Evolutionary conservation across 495 filamentous ascomycete genomes (phyloP), one percentile per base, ranked within the genome.

Genomic region (Talaromyces liani): DNA sequence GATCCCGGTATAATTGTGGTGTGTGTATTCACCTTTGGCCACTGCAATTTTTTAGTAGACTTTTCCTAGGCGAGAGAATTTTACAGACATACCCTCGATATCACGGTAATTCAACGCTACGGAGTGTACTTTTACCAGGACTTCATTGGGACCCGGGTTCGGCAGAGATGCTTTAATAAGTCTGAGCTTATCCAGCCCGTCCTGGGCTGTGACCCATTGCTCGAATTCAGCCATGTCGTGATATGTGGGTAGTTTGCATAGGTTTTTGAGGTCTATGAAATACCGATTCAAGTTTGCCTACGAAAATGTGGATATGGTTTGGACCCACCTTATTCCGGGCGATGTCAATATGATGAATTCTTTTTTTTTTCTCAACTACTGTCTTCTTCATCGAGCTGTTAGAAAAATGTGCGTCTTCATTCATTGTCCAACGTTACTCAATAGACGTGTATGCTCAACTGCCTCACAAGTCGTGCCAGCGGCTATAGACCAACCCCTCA

Each of bases 21-120:
- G 82, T 63, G 70, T 82, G 70, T 85, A 87, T 59, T 83, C 73
- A 61, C 84, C 84, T 66, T 79, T 83, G 61, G 72, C 73, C 1
- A 86, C 84, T 84, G 14, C 7, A 6, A 7, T 36, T 20, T 2
- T 58, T 2, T 14, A 57, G 33, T 20, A 61, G 41, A n/a, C 14
- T 20, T 18, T 7, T 6, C n/a, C 34, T 1, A 47, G 6, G 16
- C 41, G 7, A 20, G n/a, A 14, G 1, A 2, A 5, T 10, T 51
- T 39, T 49, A 31, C 34, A 55, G 12, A 6, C 14, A 16, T 73
- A 84, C 86, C 79, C 77, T 84, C 84, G 6, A 80, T 80, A 65
- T 87, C 84, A 31, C 84, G 79, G 64, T 83, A 87, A 65, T 88
- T 88, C 8, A 87, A 74, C 18, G 80, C 78, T 0, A 86, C 81